Base-by-base conservation (phyloP, 2,329 filamentous ascomycete genomes). In the Lecanicillium sp. region DNA sequence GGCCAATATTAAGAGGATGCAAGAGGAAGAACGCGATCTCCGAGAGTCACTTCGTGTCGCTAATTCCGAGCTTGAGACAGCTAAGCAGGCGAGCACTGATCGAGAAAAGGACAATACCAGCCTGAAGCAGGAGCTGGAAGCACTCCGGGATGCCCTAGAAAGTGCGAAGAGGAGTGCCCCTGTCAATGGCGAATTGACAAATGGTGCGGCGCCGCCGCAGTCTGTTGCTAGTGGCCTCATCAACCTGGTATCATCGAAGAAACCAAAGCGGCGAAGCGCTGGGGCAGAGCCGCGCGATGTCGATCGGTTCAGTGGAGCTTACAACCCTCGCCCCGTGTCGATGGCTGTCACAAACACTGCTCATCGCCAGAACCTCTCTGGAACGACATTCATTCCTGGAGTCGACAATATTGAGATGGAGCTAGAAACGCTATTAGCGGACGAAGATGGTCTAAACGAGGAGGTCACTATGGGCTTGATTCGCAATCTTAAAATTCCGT, bases 391-490 rank as follows among this genome's bases (percentile, higher is more conserved):
- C 57, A 78, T 83, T 43, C 83, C 87, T 40, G 80, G 83, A 43
- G 71, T 84, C 43, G 92, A 98, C 59, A 94, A 85, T 53, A 86
- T 96, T 52, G 92, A 98, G 66, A 78, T 88, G 60, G 94, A 98
- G 65, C 76, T 98, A 42, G 90, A 96, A 66, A 85, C 83, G 48
- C 76, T 98, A 39, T 79, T 98, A 47, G 88, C 89, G 32, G 90
- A 96, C 55, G 92, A 98, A 63, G 89, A 96, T 51, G 86, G 85
- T 44, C 73, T 98, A 48, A 96, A 98, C 53, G 89, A 96, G 52
- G 92, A 98, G 66, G 88, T 98, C 36, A 92, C 89, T 1, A 84
- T 95, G 75, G 92, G 92, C 45, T 73, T 98, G 44, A 96, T 98
- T 60, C 82, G 84, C 57, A 95, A 95, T 58, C 76, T 98, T 50